Percentiles rank a stretch among this genome's conserved stretches.
Conservation (phyloP, 1,284 basidiomycete species). For the Chalciporus sp. region DNA sequence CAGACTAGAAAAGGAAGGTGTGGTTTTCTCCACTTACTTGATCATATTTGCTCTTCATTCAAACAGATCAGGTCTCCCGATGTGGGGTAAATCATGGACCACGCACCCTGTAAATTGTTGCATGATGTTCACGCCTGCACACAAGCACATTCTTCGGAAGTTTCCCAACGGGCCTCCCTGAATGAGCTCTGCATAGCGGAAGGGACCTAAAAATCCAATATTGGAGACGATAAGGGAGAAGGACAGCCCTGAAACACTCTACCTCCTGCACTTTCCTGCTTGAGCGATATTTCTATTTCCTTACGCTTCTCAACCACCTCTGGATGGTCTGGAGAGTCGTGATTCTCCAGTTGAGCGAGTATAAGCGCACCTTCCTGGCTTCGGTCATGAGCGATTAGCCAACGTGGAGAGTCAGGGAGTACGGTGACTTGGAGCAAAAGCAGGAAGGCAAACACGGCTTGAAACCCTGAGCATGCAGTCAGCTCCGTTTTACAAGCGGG, state of each 20-base stretch:
- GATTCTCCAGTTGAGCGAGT: not conserved
- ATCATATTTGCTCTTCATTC: constrained; percentile 31
- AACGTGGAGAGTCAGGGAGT: constrained; percentile 39
- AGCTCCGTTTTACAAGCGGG: not conserved
- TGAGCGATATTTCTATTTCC: constrained; percentile 43
- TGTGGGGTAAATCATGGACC: not conserved
- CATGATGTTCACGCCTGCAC: not conserved
- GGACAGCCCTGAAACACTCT: not conserved
- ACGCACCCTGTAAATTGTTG: constrained; percentile 40
- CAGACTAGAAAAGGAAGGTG: not conserved
- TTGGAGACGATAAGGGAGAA: no score
- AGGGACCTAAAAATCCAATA: not conserved
- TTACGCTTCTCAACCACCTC: constrained; percentile 38
- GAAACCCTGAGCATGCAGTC: constrained; percentile 33
- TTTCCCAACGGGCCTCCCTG: constrained; percentile 43
- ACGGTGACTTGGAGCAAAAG: constrained; percentile 38
- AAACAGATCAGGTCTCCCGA: not conserved
- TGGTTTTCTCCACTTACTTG: constrained; percentile 22
- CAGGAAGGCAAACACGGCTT: constrained; percentile 45
- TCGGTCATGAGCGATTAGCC: not conserved
- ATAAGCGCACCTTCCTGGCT: not conserved
- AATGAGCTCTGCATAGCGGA: not conserved
- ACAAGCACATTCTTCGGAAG: constrained; percentile 34
- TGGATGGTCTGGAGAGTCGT: constrained; percentile 26
- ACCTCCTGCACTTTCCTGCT: constrained; percentile 44